Percentiles rank a stretch among this genome's conserved stretches.
These are phyloP conservation scores for Cladorrhinum sp. DNA, from an alignment of 2,329 filamentous ascomycete species.

Conservation along the genomic window DNA sequence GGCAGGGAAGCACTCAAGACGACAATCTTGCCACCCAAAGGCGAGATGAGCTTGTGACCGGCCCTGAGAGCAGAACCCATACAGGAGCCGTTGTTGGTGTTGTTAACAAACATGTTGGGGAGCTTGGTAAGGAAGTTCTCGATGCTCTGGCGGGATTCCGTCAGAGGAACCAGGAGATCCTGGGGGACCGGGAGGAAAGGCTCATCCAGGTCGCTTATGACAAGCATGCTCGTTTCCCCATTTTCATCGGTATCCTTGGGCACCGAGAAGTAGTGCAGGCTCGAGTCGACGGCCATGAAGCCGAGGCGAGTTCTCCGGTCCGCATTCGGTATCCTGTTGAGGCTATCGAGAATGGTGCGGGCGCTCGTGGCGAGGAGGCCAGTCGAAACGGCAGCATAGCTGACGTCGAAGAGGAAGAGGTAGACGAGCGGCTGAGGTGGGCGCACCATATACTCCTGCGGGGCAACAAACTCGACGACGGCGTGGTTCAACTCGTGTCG, in stretches of 20 bases:
- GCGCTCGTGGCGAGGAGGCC: slow-evolving; percentile 90
- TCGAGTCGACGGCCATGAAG: slow-evolving; percentile 93
- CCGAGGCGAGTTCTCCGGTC: slow-evolving; percentile 88
- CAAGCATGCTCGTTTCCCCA: slow-evolving; percentile 83
- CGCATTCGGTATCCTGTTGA: slow-evolving; percentile 97
- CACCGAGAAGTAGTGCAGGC: slow-evolving; percentile 93
- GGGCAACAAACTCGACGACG: slow-evolving; percentile 96
- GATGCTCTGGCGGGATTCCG: slow-evolving; percentile 85
- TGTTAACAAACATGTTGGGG: slow-evolving; percentile 95
- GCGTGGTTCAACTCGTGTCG: slow-evolving; percentile 89
- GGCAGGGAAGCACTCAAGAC: slow-evolving; percentile 88
- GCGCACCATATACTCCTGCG: slow-evolving; percentile 99
- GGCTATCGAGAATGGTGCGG: slow-evolving; percentile 88
- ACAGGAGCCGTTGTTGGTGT: slow-evolving; percentile 82
- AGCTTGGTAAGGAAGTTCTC: slow-evolving; percentile 88
- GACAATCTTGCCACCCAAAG: slow-evolving; percentile 90
- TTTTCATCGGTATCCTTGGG: slow-evolving; percentile 83
- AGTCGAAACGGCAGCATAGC: slow-evolving; percentile 82
- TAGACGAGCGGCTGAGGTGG: slow-evolving; percentile 95
- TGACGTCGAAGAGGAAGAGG: slow-evolving; percentile 92
- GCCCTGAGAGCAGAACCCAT: slow-evolving; percentile 92
- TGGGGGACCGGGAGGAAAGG: slow-evolving; percentile 93
- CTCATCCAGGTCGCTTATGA: slow-evolving; percentile 92
- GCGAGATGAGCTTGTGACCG: slow-evolving; percentile 92
- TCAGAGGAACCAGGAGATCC: slow-evolving; percentile 84